These are phyloP conservation scores for Berkeleyomyces basicola DNA, from an alignment of 2,329 filamentous ascomycete species.

Conservation along the genomic window DNA sequence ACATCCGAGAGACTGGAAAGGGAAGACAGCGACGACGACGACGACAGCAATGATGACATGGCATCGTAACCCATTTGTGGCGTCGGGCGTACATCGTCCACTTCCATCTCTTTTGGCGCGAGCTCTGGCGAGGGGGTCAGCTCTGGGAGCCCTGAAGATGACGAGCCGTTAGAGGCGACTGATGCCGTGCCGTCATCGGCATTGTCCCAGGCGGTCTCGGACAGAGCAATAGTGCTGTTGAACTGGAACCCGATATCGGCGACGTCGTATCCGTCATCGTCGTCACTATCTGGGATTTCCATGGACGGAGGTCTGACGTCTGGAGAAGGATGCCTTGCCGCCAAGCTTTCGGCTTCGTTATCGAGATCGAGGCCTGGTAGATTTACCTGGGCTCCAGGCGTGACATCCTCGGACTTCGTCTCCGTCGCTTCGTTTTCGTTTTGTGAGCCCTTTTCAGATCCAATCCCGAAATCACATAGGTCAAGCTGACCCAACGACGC, in stretches of 20 bases:
- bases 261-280: constrained; percentile 1
- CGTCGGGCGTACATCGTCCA: not conserved
- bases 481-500: too few relatives aligned
- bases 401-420: too few relatives aligned
- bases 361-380: too few relatives aligned
- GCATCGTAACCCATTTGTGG: not conserved
- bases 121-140: not conserved
- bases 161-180: not conserved
- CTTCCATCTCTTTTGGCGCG: not conserved
- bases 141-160: not conserved
- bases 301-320: constrained; percentile 1
- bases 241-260: not conserved
- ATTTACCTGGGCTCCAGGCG: too few relatives aligned
- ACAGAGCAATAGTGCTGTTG: not conserved
- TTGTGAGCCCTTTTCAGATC: not conserved
- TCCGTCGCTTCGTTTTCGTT: not conserved
- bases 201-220: not conserved
- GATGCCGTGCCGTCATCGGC: not conserved
- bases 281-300: constrained; percentile 11
- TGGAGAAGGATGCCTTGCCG: not conserved
- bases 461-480: too few relatives aligned
- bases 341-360: not conserved
- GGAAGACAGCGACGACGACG: not conserved
- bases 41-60: not conserved
- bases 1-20: not conserved